A percentile compares a stretch with the other conserved stretches of the same genome.
phyloP scores from a whole-genome alignment of 2,329 filamentous ascomycete species.

The Nemania bipapillata region DNA sequence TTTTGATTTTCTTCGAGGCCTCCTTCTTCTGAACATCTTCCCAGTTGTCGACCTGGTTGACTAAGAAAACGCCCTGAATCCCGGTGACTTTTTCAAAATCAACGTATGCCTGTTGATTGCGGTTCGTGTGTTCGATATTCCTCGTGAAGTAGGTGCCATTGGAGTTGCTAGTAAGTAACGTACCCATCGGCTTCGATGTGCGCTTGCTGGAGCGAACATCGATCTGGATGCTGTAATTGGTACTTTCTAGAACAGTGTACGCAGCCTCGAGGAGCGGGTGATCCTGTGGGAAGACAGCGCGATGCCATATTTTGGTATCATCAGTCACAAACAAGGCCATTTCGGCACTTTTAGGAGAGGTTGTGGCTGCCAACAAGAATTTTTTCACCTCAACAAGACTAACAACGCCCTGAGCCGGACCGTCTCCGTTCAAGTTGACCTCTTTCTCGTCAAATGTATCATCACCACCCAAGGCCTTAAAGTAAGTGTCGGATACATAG shows the following conservation, averaged over 20 bases:
- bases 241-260: slow-evolving; percentile 94
- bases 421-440: slow-evolving; percentile 77
- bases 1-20: slow-evolving; percentile 74
- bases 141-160: slow-evolving; percentile 96
- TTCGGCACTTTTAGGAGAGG: slow-evolving; percentile 83
- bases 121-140: slow-evolving; percentile 92
- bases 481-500: slow-evolving; percentile 84
- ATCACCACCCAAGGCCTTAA: slow-evolving; percentile 63
- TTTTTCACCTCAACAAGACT: slow-evolving; percentile 86
- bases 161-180: slow-evolving; percentile 94
- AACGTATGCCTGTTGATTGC: slow-evolving; percentile 77
- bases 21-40: slow-evolving; percentile 72
- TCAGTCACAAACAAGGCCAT: slow-evolving; percentile 90
- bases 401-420: slow-evolving; percentile 80
- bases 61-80: slow-evolving; percentile 90
- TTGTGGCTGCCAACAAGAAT: slow-evolving; percentile 84
- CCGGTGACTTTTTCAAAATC: slow-evolving; percentile 95
- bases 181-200: slow-evolving; percentile 78
- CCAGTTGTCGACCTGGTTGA: slow-evolving; percentile 90
- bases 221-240: slow-evolving; percentile 96
- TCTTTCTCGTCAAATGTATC: slow-evolving; percentile 72
- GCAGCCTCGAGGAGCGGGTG: slow-evolving; percentile 84
- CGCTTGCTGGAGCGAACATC: slow-evolving; percentile 81
- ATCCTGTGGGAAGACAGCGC: slow-evolving; percentile 85
- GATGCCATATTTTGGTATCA: slow-evolving; percentile 87